Percentiles rank a stretch among this genome's conserved stretches.
These are phyloP conservation scores for Cercospora sp. DNA, from an alignment of 2,329 filamentous ascomycete species.

Conservation along the genomic window DNA sequence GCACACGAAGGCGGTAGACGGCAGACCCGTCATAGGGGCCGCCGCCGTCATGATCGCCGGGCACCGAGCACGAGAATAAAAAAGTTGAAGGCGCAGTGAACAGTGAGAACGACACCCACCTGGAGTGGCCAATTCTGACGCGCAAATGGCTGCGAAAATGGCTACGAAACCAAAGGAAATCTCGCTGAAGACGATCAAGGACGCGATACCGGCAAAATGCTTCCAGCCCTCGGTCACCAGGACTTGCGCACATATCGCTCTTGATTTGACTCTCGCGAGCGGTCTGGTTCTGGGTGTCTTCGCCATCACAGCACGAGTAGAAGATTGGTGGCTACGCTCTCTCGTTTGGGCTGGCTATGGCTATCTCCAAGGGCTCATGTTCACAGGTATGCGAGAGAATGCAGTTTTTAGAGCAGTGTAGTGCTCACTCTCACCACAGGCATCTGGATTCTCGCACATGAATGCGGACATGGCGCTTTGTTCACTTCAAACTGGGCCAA, in stretches of 20 bases:
- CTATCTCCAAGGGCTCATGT: constrained; percentile 64
- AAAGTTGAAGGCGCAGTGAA: background rate
- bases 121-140: background rate
- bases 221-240: constrained; percentile 13
- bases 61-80: background rate
- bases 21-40: background rate
- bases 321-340: constrained; percentile 10
- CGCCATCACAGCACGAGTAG: constrained; percentile 3
- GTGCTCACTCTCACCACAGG: constrained; percentile 41
- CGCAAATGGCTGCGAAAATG: background rate
- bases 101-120: background rate
- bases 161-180: background rate
- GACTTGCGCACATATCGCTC: constrained; percentile 14
- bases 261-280: constrained; percentile 11
- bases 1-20: background rate
- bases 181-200: constrained; percentile 5
- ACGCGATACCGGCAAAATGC: constrained; percentile 19
- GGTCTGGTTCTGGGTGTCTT: constrained; percentile 13
- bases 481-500: constrained; percentile 59
- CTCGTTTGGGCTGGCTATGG: constrained; percentile 50
- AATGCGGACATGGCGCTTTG: constrained; percentile 70
- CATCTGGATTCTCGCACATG: constrained; percentile 70
- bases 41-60: background rate
- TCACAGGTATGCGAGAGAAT: constrained; percentile 44
- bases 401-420: background rate